Base-by-base conservation (phyloP, 129 eudicot genomes). In the Ambrosia trifida region DNA sequence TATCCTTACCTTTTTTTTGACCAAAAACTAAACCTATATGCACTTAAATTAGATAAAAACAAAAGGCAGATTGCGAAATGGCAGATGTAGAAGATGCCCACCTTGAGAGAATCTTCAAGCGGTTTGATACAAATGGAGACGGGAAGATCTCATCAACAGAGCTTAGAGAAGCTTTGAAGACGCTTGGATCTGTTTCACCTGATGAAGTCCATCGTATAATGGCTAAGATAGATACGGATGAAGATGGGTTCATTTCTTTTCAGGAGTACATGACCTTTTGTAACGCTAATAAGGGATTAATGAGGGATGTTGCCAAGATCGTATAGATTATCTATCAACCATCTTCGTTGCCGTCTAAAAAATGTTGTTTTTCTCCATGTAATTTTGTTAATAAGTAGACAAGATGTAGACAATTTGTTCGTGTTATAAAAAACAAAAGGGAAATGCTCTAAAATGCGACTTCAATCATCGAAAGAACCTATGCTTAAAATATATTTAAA, bases 221-320 rank as follows among this genome's bases (percentile, higher is more conserved):
- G 99, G 79, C 67, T 14, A 95, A 94, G 78, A 74, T 94, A 7
- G 99, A 94, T 65, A 81, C 93, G 0, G 85, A 94, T 68, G 91
- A 89, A 0, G 96, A 90, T 68, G 99, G 96, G 8, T 85, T 24
- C 86, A 88, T 94, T 74, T 87, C 99, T 0, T 90, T 65, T 51
- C 69, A 87, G 45, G 99, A 94, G 74, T 94, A 89, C 76, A 69
- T 84, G 12, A 82, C 54, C 11, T 94, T 94, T 62, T 83, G 90
- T 54, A 52, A 65, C 2, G 98, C 95, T 45, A 94, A 94, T 60
- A 79, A 69, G 68, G 97, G 95, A 14, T 78, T 94, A 33, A 79
- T 94, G 75, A 94, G 66, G 75, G 98, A 94, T 50, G 96, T 94
- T 58, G 96, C 96, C 64, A 94, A 94, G 81, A 73, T 94, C 54